phyloP scores from a whole-genome alignment of 768 basidiomycete genomes.

The Leccinum fibrillosum region DNA sequence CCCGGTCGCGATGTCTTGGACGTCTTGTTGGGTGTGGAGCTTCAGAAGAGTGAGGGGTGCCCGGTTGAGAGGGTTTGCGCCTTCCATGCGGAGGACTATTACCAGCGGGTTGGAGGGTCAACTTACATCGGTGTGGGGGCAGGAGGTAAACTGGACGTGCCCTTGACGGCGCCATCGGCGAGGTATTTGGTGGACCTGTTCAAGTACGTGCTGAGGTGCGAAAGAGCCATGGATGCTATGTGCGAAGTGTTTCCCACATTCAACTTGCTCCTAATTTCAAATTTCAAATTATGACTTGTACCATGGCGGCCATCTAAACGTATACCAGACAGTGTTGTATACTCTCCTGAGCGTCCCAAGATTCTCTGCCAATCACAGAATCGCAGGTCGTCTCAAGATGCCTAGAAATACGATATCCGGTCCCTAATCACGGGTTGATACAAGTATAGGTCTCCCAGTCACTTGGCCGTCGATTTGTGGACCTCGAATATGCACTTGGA shows the following conservation, averaged over 20 bases:
- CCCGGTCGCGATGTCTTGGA: conserved; percentile 68
- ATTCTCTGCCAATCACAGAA: no score
- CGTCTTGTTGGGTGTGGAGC: conserved; percentile 57
- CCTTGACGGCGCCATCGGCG: conserved; percentile 40
- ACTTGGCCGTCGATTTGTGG: no score
- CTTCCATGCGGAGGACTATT: conserved; percentile 72
- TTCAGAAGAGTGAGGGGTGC: conserved; percentile 62
- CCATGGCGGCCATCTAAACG: no score
- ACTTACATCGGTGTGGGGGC: neutral
- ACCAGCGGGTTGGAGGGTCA: conserved; percentile 12
- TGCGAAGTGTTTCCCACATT: neutral
- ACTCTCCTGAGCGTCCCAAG: no score
- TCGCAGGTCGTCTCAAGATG: no score
- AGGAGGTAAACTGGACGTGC: conserved; percentile 28
- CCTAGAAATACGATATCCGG: no score
- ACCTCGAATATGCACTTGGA: no score
- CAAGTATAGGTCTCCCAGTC: no score
- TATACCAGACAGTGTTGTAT: no score
- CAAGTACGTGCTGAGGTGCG: conserved; percentile 32
- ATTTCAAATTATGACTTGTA: no score
- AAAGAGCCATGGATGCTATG: conserved; percentile 19
- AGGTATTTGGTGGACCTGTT: conserved; percentile 38
- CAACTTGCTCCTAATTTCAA: no score
- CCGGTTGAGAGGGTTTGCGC: conserved; percentile 60
- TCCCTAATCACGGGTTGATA: no score